Base-by-base conservation (phyloP, 140 eudicot species). In the Ambrosia hybrid region DNA sequence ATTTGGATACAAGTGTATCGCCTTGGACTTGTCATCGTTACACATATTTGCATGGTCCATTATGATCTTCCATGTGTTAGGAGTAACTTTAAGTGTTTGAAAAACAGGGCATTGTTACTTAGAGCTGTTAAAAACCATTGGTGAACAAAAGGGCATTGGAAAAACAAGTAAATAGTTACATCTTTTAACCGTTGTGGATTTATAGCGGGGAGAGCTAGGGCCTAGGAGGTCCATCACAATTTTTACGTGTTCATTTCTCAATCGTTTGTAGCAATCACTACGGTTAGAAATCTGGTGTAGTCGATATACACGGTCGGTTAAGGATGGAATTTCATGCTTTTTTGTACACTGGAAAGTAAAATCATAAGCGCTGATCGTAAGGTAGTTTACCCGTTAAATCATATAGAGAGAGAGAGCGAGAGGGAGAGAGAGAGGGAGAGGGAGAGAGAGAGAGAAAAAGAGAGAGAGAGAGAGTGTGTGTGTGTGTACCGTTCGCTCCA, bases 151-250 rank as follows among this genome's bases (percentile, higher is more conserved):
- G 53, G 70, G 37, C 15, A 15, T 7, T 10, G 71, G 41, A 15
- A 65, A 13, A 43, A 51, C 33, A 77, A 53, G 75, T 70, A 15
- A 65, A 38, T 6, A 39, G 1, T 84, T 87, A 90, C 96, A 5
- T 51, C 49, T 79, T 82, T 73, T 57, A 90, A 89, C 73, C 74
- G 63, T 41, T 79, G 15, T 17, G 89, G 87, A 73, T 90, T 81
- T n/a, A 75, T 73, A 14, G 80, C 51, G 46, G 76, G 80, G 37
- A 71, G 46, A 21, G 80, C 55, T 49, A 81, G n/a, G n/a, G n/a
- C n/a, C n/a, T n/a, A n/a, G 83, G 65, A 90, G 86, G 57, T 90
- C 89, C 83, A 74, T 81, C 78, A 90, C 96, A 48, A n/a, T 48
- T 48, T 21, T 66, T 36, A 89, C 70, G 39, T 75, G 53, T 51